Percentiles rank a stretch among this genome's conserved stretches.
phyloP scores from a whole-genome alignment of 192 early-diverging fungal species.

The Mortierella alpina region DNA sequence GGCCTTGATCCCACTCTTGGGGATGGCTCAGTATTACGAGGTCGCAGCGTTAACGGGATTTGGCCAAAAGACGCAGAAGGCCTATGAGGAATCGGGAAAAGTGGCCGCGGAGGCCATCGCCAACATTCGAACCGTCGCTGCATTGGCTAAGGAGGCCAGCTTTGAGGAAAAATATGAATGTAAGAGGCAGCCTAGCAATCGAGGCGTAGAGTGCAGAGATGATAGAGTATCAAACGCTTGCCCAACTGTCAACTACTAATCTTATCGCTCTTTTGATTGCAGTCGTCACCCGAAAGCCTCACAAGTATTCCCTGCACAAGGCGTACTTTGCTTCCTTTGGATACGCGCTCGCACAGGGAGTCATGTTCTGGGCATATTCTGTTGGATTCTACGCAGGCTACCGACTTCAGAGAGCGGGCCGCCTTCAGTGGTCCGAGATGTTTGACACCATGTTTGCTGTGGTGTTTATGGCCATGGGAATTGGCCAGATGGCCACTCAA shows the following conservation, averaged over 20 bases:
- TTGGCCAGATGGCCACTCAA: conserved; percentile 55
- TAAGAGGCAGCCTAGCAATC: background rate
- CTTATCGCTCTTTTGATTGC: conserved; percentile 51
- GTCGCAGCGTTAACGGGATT: conserved; percentile 62
- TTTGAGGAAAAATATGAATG: conserved; percentile 39
- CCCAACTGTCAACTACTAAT: conserved; percentile 3
- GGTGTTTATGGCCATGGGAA: conserved; percentile 48
- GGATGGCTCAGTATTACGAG: conserved; percentile 70
- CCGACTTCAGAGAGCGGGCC: conserved; percentile 43
- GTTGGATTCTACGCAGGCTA: conserved; percentile 68
- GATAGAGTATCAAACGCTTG: background rate
- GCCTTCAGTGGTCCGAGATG: conserved; percentile 24
- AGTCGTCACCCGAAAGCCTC: conserved; percentile 57
- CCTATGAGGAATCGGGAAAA: conserved; percentile 75
- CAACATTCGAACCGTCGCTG: conserved; percentile 80
- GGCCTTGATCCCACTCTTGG: conserved; percentile 74
- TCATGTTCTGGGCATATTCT: conserved; percentile 61
- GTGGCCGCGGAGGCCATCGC: conserved; percentile 81
- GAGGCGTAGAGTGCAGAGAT: background rate
- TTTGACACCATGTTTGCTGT: conserved; percentile 50
- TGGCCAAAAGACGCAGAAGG: conserved; percentile 63
- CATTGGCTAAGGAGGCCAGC: conserved; percentile 59
- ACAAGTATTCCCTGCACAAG: conserved; percentile 53
- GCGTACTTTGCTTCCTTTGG: conserved; percentile 53
- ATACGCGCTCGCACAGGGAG: conserved; percentile 62